Base-by-base conservation (phyloP, 2,329 filamentous ascomycete genomes). In the Plectosphaerella sp. region DNA sequence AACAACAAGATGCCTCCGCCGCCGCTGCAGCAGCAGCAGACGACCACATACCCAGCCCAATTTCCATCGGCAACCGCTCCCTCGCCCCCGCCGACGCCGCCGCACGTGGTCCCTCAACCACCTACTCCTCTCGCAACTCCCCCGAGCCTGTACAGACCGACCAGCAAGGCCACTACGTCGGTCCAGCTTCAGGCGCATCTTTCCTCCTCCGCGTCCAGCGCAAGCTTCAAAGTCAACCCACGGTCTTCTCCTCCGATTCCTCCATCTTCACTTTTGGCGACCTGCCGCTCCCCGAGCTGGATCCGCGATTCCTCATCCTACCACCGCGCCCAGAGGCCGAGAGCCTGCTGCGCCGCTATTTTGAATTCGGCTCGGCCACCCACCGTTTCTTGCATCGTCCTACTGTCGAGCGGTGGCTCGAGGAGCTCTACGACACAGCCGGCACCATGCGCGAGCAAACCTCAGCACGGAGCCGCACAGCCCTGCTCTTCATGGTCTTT, bases 331-430 rank as follows among this genome's bases (percentile, higher is more conserved):
- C 69, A 11, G 64, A 64, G 18, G 61, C 64, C 5, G 57, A 64
- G 42, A 55, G 57, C 1, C 48, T 82, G 20, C 64, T 82, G 1
- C 68, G 72, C 25, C 64, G 77, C 5, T 82, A 82, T 51, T 82
- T 82, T 57, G 78, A 80, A 49, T 79, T 77, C 58, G 77, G 77
- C 1, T 77, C 78, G 49, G 76, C 80, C 1, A 81, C 79, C 0
- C 78, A 82, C 58, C 71, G 78, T 1, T 81, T 81, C 52, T 57
- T 82, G 8, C 78, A 82, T 58, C 67, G 78, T 3, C 74, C 76
- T 0, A 76, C 72, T 0, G 72, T 80, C 2, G 70, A 78, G 51
- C 57, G 60, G 12, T 79, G 76, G 75, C 63, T 75, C 9, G 63
- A 67, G 11, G 64, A 75, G 37, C 71, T 76, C 45, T 68, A 71